Evolutionary conservation across 1,284 basidiomycete genomes (phyloP).

Genomic region (Marasmius oreades): DNA sequence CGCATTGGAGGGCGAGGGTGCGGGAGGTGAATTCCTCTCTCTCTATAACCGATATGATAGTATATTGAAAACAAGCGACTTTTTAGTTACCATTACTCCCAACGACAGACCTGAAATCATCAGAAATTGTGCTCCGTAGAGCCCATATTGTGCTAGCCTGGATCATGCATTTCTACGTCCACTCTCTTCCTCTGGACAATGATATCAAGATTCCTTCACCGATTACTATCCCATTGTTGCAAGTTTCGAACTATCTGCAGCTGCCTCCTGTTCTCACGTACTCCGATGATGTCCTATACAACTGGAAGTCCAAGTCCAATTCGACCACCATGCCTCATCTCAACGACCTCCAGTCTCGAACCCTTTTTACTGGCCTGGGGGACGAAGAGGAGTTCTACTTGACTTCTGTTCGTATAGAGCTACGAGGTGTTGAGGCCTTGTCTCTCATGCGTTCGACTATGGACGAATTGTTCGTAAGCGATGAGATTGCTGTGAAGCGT

Average conservation of each 20-base stretch:
- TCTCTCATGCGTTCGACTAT: constrained; percentile 84
- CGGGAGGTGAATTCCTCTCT: constrained; percentile 43
- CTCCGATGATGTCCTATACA: constrained; percentile 92
- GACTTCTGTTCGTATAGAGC: constrained; percentile 86
- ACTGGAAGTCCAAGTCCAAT: constrained; percentile 60
- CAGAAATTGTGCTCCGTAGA: constrained; percentile 71
- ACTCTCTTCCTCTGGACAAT: constrained; percentile 58
- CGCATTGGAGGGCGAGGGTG: constrained; percentile 62
- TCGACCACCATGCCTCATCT: constrained; percentile 31
- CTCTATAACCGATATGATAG: background rate
- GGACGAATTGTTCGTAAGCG: constrained; percentile 91
- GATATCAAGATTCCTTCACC: constrained; percentile 65
- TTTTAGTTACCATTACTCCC: constrained; percentile 46
- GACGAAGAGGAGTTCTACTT: constrained; percentile 92
- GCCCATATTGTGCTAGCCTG: constrained; percentile 85
- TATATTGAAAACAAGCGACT: constrained; percentile 1
- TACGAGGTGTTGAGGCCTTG: constrained; percentile 84
- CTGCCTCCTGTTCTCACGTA: constrained; percentile 92
- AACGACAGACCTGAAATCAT: constrained; percentile 47
- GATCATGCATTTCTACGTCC: constrained; percentile 87
- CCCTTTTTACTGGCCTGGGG: constrained; percentile 77
- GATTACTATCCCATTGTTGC: constrained; percentile 78
- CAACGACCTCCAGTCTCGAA: constrained; percentile 60
- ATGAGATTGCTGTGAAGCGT: constrained; percentile 70
- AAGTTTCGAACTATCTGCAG: constrained; percentile 72